phyloP scores from a whole-genome alignment of 2,329 filamentous ascomycete species.

The Colletotrichum tropicicola region DNA sequence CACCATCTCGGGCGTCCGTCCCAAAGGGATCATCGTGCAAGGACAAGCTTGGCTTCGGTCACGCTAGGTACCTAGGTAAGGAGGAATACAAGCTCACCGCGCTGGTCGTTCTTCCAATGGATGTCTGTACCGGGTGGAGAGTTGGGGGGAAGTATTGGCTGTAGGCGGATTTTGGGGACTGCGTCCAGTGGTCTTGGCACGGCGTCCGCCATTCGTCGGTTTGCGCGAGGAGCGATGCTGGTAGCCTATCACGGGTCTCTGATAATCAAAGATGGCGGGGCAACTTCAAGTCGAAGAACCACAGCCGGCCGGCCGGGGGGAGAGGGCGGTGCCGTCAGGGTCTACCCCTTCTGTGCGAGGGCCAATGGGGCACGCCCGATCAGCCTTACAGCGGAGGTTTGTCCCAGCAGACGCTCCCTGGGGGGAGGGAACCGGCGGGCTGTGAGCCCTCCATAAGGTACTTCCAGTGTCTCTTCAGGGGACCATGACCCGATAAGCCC shows the following conservation, averaged over 20 bases:
- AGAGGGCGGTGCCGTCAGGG: not conserved
- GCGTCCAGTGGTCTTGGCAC: not conserved
- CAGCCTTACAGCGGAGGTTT: too few relatives aligned
- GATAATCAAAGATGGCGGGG: not conserved
- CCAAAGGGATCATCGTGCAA: not conserved
- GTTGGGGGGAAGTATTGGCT: not conserved
- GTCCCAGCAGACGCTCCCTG: too few relatives aligned
- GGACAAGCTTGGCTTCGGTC: not conserved
- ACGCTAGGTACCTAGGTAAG: not conserved
- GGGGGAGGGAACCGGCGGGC: constrained; percentile 10
- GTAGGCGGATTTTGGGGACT: not conserved
- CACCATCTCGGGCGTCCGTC: not conserved
- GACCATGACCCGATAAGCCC: too few relatives aligned
- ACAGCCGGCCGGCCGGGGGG: not conserved
- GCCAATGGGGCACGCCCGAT: too few relatives aligned
- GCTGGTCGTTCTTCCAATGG: too few relatives aligned
- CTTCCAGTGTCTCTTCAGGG: not conserved
- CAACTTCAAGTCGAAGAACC: not conserved
- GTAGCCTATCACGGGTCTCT: not conserved
- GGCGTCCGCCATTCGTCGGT: not conserved
- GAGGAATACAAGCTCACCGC: not conserved
- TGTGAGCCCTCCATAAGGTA: too few relatives aligned
- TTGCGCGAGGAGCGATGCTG: not conserved
- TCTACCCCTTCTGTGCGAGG: too few relatives aligned
- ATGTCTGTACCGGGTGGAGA: too few relatives aligned